Evolutionary conservation across 2,329 filamentous ascomycete genomes (phyloP), one percentile per base, ranked within the genome.

Genomic region (Myotisia sp.): DNA sequence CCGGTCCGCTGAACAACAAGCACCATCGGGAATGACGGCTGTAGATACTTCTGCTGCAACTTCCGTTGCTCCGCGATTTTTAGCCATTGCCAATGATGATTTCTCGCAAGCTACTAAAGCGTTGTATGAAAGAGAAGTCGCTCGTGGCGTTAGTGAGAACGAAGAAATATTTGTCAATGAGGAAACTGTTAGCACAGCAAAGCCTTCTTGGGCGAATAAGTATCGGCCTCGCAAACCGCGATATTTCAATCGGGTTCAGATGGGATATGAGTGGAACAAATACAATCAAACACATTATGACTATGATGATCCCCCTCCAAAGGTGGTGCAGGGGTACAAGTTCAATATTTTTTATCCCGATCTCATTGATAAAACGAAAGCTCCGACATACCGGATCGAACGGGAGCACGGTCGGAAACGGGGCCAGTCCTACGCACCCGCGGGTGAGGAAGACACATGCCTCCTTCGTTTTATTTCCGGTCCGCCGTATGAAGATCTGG

Each of bases 251-350:
- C 79, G 90, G 26, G 86, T 95, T 29, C 86, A 93, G 58, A 94
- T 94, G 82, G 90, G 90, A 34, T 98, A 95, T 57, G 90, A 98
- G 58, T 98, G 90, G 90, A 98, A 98, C 67, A 98, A 98, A 60
- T 98, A 98, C 69, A 98, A 98, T 52, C 90, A 98, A 61, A 98
- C 90, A 8, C 90, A 98, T 60, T 98, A 98, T 62, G 90, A 95
- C 56, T 84, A 94, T 56, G 87, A 95, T 53, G 94, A 95, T 50
- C 90, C 90, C 2, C 90, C 90, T 1, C 90, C 90, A 17, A 94
- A 93, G 60, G 87, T 98, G 5, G 90, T 98, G 7, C 90, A 98
- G 56, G 90, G 90, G 37, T 98, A 98, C 68, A 94, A 92, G 56
- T 98, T 98, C 69, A 95, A 98, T 62, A 87, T 98, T 33, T 98